These are phyloP conservation scores for Kazachstania africana DNA, from an alignment of 805 yeast genomes.

Conservation along the genomic window DNA sequence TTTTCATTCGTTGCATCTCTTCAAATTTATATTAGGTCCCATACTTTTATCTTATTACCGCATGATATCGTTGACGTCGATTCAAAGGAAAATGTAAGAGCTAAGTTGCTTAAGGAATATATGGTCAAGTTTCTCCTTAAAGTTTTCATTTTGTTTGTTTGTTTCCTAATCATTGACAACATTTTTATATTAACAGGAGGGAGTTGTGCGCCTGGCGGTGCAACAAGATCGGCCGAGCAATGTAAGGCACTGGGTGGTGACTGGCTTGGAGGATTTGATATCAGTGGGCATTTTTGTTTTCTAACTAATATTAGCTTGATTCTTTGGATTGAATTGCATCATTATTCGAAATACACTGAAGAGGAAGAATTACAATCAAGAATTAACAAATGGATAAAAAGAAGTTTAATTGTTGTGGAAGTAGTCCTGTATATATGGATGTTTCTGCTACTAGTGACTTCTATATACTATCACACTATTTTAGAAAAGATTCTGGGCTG, in stretches of 20 bases:
- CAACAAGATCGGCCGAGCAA: conserved; percentile 22
- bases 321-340: conserved; percentile 27
- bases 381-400: conserved; percentile 3
- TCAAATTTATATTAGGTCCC: conserved; percentile 8
- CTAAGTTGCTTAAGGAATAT: conserved; percentile 11
- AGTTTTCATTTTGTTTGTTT: conserved; percentile 10
- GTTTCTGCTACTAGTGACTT: conserved; percentile 52
- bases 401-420: conserved; percentile 3
- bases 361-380: conserved; percentile 4
- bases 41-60: conserved; percentile 6
- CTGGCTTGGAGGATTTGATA: conserved; percentile 43
- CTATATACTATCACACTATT: conserved; percentile 72
- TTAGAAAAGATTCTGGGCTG: conserved; percentile 66
- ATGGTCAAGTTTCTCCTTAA: conserved; percentile 20
- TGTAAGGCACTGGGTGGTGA: conserved; percentile 25
- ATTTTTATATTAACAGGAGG: conserved; percentile 28
- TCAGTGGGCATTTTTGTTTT: conserved; percentile 42
- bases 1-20: conserved; percentile 14
- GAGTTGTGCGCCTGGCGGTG: conserved; percentile 13
- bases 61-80: conserved; percentile 2
- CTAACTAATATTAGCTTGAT: conserved; percentile 33
- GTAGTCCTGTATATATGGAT: conserved; percentile 38
- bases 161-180: conserved; percentile 24
- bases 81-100: not conserved
- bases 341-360: conserved; percentile 6